Base-by-base conservation (phyloP, 1,139 yeast genomes). In the Candida sanyaensis region DNA sequence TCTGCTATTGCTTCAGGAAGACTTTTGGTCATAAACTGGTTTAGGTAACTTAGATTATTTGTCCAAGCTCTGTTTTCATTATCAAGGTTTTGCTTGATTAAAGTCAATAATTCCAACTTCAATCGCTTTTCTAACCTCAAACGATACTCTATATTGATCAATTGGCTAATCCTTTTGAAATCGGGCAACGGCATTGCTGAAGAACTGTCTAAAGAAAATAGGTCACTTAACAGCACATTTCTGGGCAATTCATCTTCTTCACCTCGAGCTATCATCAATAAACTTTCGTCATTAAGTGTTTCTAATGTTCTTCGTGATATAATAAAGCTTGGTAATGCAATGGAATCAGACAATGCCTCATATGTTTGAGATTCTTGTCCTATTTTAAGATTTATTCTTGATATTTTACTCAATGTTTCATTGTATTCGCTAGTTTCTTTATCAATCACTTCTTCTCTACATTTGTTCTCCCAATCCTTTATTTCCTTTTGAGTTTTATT, bases 51-150 rank as follows among this genome's bases (percentile, higher is more conserved):
- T 51, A 76, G 78, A 46, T 78, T 60, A 1, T 61, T 51, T 6
- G 64, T 65, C 82, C 83, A 77, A 50, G 69, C 68, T 44, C 61
- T 65, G 50, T 71, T 75, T 33, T 66, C 62, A 8, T 62, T 59
- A 4, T 58, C 55, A 27, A 73, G 57, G 41, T 69, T 74, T 44
- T 63, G 60, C 49, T 69, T 71, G 21, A 71, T 62, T 41, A 62
- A 61, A 9, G 60, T 56, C 47, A 75, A 60, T 2, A 73, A 59
- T 47, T 74, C 79, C 53, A 69, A 66, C 47, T 69, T 68, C 37
- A 74, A 58, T 57, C 70, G 64, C 46, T 63, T 55, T 50, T 68
- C 62, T 42, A 73, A 55, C 31, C 77, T 60, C 41, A 69, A 55
- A 33, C 69, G 55, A 47, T 60, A 69, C 52, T 75, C 80, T 8